Percentiles rank a stretch among this genome's conserved stretches.
phyloP scores from a whole-genome alignment of 2,329 filamentous ascomycete species.

The Microcyclospora tardicrescens region DNA sequence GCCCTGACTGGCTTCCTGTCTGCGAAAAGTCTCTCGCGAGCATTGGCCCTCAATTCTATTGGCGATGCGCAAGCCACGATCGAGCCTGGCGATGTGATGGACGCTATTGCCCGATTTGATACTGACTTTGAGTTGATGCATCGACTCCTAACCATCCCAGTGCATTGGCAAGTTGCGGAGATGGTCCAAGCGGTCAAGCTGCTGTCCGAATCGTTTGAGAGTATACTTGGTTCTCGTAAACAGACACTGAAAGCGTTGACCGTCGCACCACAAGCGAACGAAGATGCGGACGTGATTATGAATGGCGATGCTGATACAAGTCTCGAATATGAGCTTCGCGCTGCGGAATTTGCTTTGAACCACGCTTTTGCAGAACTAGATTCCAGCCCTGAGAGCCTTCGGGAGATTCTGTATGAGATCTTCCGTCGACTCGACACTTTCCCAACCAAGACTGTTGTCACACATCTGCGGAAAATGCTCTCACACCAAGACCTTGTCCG shows the following conservation, averaged over 20 bases:
- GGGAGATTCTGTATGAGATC: constrained; percentile 51
- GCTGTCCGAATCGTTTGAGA: constrained; percentile 56
- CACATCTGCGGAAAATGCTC: constrained; percentile 50
- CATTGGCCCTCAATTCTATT: constrained; percentile 14
- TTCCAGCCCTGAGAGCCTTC: constrained; percentile 49
- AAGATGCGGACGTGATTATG: constrained; percentile 40
- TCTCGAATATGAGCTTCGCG: constrained; percentile 26
- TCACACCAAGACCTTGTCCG: constrained; percentile 56
- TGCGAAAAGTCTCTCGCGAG: constrained; percentile 31
- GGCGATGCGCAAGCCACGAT: constrained; percentile 26
- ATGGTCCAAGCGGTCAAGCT: constrained; percentile 52
- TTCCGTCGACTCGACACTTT: constrained; percentile 58
- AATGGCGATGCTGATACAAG: constrained; percentile 13
- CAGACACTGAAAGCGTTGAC: constrained; percentile 3
- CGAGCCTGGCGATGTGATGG: constrained; percentile 45
- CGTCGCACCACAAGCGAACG: constrained; percentile 10
- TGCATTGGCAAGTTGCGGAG: constrained; percentile 52
- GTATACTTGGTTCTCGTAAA: constrained; percentile 11
- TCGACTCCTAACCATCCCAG: constrained; percentile 48
- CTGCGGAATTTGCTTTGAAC: constrained; percentile 44
- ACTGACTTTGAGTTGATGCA: constrained; percentile 54
- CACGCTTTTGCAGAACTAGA: constrained; percentile 55
- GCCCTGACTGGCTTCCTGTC: constrained; percentile 42
- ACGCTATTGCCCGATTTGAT: constrained; percentile 51
- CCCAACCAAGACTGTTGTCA: constrained; percentile 46